Evolutionary conservation across 352 stramenopile species (phyloP), one percentile per base, ranked within the genome.

Genomic region (Pythium apleroticum): DNA sequence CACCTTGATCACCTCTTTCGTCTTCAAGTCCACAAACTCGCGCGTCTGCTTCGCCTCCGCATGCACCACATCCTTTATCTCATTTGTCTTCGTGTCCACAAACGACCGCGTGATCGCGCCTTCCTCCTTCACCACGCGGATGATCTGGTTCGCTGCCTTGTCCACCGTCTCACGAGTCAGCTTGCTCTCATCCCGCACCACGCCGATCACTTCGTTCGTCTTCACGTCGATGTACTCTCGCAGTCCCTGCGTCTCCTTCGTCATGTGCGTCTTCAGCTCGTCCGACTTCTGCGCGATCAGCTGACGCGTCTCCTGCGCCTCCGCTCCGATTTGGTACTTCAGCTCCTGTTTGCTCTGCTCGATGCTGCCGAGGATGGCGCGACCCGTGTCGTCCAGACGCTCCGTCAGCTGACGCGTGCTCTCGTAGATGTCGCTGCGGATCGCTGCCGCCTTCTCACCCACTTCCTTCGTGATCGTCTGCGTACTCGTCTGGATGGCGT

Each of bases 271-370:
- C 22, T 66, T 56, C 24, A 66, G 60, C 20, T 60, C 52, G 12
- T 30, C 33, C 28, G 60, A 50, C 50, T 60, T 55, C n/a, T 48
- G 1, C 4, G 24, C 27, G 28, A 66, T 60, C 15, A 35, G 41
- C 19, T 33, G 12, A 17, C 52, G 50, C 1, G 60, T 66, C n/a
- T 25, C 7, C 19, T 56, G 45, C 17, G 49, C 59, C 27, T 58
- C 49, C 15, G 33, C 59, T 17, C 59, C 59, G 59, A 65, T 65
- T 35, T 59, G 59, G 49, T 52, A 59, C 31, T 58, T 52, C 22
- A 65, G 59, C n/a, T 65, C 49, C 28, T 65, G 48, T 24, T 58
- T 58, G 48, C 50, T 65, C 27, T 65, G 33, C 48, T 65, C 59
- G 31, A 65, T 65, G 3, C n/a, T 37, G 12, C 46, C 37, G 8